phyloP scores from a whole-genome alignment of 1,139 yeast genomes.

The Scheffersomyces quercinus region DNA sequence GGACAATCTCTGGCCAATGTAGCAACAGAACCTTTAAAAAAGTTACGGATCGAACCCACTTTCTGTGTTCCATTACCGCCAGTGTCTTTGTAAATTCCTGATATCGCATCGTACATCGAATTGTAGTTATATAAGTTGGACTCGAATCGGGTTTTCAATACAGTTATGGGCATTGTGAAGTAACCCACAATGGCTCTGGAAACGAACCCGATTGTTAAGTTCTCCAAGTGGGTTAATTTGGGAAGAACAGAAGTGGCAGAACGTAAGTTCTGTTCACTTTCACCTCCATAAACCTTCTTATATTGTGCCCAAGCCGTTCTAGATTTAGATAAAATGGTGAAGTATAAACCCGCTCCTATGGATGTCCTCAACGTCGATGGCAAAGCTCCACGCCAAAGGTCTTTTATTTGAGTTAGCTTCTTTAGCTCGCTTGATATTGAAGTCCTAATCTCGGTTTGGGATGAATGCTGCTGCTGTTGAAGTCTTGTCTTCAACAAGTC shows the following conservation, averaged over 20 bases:
- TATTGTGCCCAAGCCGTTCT: slow-evolving; percentile 53
- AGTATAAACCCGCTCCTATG: slow-evolving; percentile 84
- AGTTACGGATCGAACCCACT: slow-evolving; percentile 47
- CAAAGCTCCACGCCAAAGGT: slow-evolving; percentile 90
- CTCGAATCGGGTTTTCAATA: slow-evolving; percentile 88
- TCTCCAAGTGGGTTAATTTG: slow-evolving; percentile 66
- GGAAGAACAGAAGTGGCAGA: slow-evolving; percentile 54
- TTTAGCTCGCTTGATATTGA: slow-evolving; percentile 44
- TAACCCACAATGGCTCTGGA: slow-evolving; percentile 84
- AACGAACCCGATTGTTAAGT: slow-evolving; percentile 73
- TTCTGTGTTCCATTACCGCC: slow-evolving; percentile 18
- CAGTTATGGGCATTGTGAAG: slow-evolving; percentile 95
- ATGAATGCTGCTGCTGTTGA: slow-evolving; percentile 62
- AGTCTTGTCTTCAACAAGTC: slow-evolving; percentile 87
- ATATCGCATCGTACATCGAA: slow-evolving; percentile 63
- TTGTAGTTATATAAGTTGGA: slow-evolving; percentile 71
- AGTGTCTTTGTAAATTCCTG: slow-evolving; percentile 54
- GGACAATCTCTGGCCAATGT: slow-evolving; percentile 93
- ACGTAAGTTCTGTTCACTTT: not conserved
- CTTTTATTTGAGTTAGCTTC: slow-evolving; percentile 47
- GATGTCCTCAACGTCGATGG: slow-evolving; percentile 92
- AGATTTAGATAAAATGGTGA: slow-evolving; percentile 66
- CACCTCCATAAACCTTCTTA: slow-evolving; percentile 11
- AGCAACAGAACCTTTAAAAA: slow-evolving; percentile 84
- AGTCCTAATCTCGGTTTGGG: slow-evolving; percentile 32